Conservation (phyloP, 345 rosid species). For the Turritis glabra region DNA sequence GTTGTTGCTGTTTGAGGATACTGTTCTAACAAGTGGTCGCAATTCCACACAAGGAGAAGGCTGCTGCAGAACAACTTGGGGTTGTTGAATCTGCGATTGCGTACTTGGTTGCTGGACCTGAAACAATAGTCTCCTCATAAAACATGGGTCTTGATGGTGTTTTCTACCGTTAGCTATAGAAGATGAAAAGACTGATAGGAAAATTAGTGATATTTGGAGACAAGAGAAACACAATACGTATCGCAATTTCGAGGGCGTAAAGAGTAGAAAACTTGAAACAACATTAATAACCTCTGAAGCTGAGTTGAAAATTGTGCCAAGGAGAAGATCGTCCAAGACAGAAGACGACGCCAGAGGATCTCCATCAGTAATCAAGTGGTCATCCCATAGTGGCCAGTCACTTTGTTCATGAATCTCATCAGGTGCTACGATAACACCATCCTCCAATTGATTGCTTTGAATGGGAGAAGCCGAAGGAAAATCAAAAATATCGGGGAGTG, state of each 20-base stretch:
- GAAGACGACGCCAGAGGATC: conserved; percentile 48
- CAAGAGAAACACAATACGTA: neutral
- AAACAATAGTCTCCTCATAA: conserved; percentile 25
- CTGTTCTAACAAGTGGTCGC: conserved; percentile 44
- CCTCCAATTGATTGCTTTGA: conserved; percentile 57
- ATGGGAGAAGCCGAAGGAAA: conserved; percentile 47
- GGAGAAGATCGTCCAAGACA: conserved; percentile 63
- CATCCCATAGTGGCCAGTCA: conserved; percentile 83
- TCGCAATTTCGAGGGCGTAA: neutral
- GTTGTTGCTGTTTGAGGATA: conserved; percentile 46
- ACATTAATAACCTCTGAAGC: conserved; percentile 62
- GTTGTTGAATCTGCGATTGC: conserved; percentile 44
- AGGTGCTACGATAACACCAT: conserved; percentile 44
- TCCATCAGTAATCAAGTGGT: conserved; percentile 68
- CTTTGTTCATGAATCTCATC: conserved; percentile 50
- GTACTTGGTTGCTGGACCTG: conserved; percentile 50
- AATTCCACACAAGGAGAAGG: conserved; percentile 53
- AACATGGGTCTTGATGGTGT: neutral
- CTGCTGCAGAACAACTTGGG: conserved; percentile 48
- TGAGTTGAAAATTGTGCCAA: conserved; percentile 48
- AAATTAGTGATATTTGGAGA: neutral
- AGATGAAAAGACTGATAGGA: neutral
- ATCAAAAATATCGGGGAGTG: conserved; percentile 52
- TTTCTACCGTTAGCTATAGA: neutral
- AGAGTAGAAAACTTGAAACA: neutral